Base-by-base conservation (phyloP, 768 basidiomycete genomes). In the Lactifluus piperatus region DNA sequence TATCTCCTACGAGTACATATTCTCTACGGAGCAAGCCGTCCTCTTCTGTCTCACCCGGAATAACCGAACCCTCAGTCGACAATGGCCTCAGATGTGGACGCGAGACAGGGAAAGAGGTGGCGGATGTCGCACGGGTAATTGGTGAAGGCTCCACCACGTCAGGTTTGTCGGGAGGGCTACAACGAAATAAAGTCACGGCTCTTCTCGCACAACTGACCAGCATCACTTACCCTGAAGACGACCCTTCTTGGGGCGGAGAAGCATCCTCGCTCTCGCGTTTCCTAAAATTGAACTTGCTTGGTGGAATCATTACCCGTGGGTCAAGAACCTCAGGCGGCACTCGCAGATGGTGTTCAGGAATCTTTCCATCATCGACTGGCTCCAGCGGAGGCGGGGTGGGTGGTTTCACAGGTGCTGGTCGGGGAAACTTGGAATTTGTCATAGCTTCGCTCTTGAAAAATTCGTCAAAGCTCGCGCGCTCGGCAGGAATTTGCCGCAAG, bases 1-100 rank as follows among this genome's bases (percentile, higher is more conserved):
- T 83, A 70, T 99, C 93, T 44, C 88, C 94, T 1, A 98, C 90
- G 1, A 99, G 81, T 0, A 98, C 95, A 66, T 99, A 99, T 67
- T 98, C 95, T 62, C 84, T 80, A 53, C 86, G 79, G 50, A 91
- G 76, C 51, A 85, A 75, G 0, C 87, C 87, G 67, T 91, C 88
- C 68, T 91, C 88, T 67, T 91, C 89, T 0, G 85, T 87, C 69
- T 91, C 88, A 3, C 89, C 89, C 11, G 88, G 88, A 52, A 90
- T 90, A 57, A 81, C 70, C 0, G 88, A 89, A 2, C 79, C 82
- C 39, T 81, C 78, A 41, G 83, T 81, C 0, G 82, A 74, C 3
- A 79, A 64, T 5, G 68, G 67, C 32, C 67, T 73, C 0, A 48
- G 59, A 22, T 30, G 20, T 2, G 53, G 60, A 18, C 54, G 56